Evolutionary conservation across 257 asterid species (phyloP), one percentile per base, ranked within the genome.

Genomic region (Fraxinus quadrangulata): DNA sequence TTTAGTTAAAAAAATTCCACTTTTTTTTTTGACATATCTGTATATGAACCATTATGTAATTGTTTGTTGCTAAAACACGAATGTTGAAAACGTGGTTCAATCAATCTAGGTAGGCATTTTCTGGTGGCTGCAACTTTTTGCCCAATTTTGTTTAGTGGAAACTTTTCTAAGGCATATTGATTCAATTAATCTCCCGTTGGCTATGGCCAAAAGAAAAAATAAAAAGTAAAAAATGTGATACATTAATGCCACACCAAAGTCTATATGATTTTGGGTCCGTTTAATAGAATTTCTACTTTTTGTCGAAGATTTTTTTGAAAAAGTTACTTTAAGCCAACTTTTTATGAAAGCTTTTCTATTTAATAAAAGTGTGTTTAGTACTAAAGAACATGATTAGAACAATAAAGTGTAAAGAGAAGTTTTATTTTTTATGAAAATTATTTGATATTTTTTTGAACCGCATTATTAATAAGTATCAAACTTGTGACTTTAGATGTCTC

Each of bases 61-160:
- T n/a, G 67, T 56, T 7, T n/a, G 4, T 21, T 9, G 63, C 7
- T 16, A 59, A 21, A 59, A 61, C 67, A 63, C 5, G 69, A 63
- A 10, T 63, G 69, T 63, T 12, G 69, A 12, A 63, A 63, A 24
- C 69, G 69, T 63, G 68, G 69, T 63, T 63, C 69, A 63, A 63
- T 63, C 33, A 63, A 23, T 14, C 69, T 63, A 3, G 69, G 69
- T 11, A 9, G 69, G 67, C 26, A n/a, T 26, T n/a, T n/a, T 54
- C 65, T 54, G 26, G 3, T 59, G 19, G 33, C 69, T 23, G 16
- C 34, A 63, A 63, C 69, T 63, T 63, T 56, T 61, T 61, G 68
- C 68, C 14, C 13, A 61, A 61, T 61, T 61, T 61, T 26, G 19
- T 26, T 24, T 63, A 24, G 33, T 63, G 19, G 69, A 63, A 54